Percentiles rank a stretch among this genome's conserved stretches.
These are phyloP conservation scores for Yamadazyma aaseri DNA, from an alignment of 1,139 yeast species.

Conservation along the genomic window DNA sequence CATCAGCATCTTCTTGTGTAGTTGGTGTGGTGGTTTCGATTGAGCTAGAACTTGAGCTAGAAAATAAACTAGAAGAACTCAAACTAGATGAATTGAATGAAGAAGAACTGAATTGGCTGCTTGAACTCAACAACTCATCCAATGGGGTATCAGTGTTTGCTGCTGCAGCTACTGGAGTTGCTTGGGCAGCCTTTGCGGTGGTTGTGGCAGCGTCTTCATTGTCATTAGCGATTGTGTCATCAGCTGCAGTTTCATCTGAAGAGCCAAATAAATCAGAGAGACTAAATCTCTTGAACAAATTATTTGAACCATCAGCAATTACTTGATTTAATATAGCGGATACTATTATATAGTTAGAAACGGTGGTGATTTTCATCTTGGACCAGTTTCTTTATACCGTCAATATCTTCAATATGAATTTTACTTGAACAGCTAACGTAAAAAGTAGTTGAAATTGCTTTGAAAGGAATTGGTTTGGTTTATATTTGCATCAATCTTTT, in stretches of 20 bases:
- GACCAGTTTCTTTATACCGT: not conserved
- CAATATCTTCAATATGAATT: not conserved
- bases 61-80: constrained; percentile 6
- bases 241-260: constrained; percentile 8
- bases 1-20: constrained; percentile 4
- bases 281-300: constrained; percentile 16
- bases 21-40: constrained; percentile 8
- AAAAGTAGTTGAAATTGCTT: not conserved
- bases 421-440: not conserved
- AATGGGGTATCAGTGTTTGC: constrained; percentile 6
- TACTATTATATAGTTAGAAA: constrained; percentile 14
- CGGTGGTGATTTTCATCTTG: constrained; percentile 15
- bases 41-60: constrained; percentile 5
- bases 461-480: constrained; percentile 2
- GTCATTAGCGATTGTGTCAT: not conserved
- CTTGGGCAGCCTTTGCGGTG: constrained; percentile 11
- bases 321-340: constrained; percentile 14
- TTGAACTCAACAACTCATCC: constrained; percentile 1
- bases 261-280: constrained; percentile 12
- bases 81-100: constrained; percentile 5
- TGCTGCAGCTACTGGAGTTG: constrained; percentile 10
- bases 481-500: constrained; percentile 4
- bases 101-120: constrained; percentile 7
- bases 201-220: constrained; percentile 11
- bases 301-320: constrained; percentile 11